phyloP scores from a whole-genome alignment of 2,329 filamentous ascomycete genomes.

The Ophiocordyceps sinensis region DNA sequence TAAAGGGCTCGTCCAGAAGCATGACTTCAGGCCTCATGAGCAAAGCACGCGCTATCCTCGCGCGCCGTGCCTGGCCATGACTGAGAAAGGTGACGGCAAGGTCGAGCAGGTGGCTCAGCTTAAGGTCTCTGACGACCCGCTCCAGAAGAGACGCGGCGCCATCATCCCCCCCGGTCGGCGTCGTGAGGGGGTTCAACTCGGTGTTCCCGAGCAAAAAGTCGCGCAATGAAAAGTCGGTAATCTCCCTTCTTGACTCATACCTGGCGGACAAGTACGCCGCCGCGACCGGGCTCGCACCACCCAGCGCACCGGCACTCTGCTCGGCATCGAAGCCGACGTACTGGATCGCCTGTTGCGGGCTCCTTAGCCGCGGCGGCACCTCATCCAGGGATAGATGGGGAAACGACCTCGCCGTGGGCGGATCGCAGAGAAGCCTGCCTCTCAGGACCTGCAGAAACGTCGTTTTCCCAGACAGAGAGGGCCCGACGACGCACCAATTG shows the following conservation, averaged over 20 bases:
- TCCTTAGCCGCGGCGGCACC: slow-evolving; percentile 39
- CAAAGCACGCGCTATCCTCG: slow-evolving; percentile 77
- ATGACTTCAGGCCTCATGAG: slow-evolving; percentile 66
- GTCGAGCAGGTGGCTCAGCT: slow-evolving; percentile 52
- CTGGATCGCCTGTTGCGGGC: slow-evolving; percentile 55
- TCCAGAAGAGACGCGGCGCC: slow-evolving; percentile 34
- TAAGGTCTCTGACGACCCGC: slow-evolving; percentile 54
- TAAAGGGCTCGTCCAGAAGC: slow-evolving; percentile 86
- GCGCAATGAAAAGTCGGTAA: slow-evolving; percentile 70
- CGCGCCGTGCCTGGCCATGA: slow-evolving; percentile 80
- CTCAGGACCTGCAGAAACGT: slow-evolving; percentile 67
- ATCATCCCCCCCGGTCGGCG: slow-evolving; percentile 24
- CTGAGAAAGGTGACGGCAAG: slow-evolving; percentile 83
- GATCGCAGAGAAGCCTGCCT: slow-evolving; percentile 61
- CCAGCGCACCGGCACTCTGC: slow-evolving; percentile 35
- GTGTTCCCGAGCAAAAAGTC: slow-evolving; percentile 76
- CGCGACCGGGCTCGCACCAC: slow-evolving; percentile 36
- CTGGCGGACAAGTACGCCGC: slow-evolving; percentile 77
- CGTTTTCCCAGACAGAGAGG: slow-evolving; percentile 66
- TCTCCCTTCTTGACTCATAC: slow-evolving; percentile 78
- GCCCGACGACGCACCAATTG: slow-evolving; percentile 75
- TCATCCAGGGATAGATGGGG: slow-evolving; percentile 58
- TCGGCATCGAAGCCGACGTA: slow-evolving; percentile 86
- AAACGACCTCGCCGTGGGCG: slow-evolving; percentile 61
- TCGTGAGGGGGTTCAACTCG: slow-evolving; percentile 56